Base-by-base conservation (phyloP, 1,284 basidiomycete genomes). In the Heterobasidion occidentale region DNA sequence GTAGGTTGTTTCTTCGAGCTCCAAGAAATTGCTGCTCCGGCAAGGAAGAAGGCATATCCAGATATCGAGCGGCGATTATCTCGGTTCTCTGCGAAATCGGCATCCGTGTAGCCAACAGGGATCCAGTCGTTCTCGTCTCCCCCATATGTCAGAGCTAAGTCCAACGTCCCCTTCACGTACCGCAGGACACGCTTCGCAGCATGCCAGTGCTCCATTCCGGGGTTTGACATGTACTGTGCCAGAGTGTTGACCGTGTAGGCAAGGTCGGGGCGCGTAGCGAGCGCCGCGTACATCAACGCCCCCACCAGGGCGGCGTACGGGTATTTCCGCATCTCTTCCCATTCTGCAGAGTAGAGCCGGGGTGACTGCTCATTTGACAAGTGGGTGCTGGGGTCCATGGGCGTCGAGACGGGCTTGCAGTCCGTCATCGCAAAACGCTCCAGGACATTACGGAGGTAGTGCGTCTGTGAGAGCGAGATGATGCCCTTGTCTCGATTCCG, bases 1-100 rank as follows among this genome's bases (percentile, higher is more conserved):
- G 58, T 63, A 0, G 35, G 15, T 56, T 74, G 71, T 19, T 67
- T 63, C 42, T 66, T 64, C 1, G 65, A 67, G 15, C 56, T 58
- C 70, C 70, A 73, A 5, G 62, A 60, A 51, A 73, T 57, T 8
- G 63, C 58, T 12, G 55, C 62, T 9, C 63, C 42, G 4, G 53
- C 27, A 3, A 27, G 27, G 27, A 27, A 27, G 27, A 27, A 27
- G 3, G 27, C 27, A 3, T 27, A 27, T 2, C 45, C 12, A 8
- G 45, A 46, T 15, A 46, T 46, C 14, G 45, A 46, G 45, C 45
- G 45, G 9, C 1, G 45, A 12, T 19, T 46, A 11, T 46, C 45
- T 8, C n/a, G 45, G 14, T n/a, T 19, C 2, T 46, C 20, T 5
- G 45, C 14, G 20, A 17, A 19, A 46, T 46, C 45, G 12, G 45